phyloP scores from a whole-genome alignment of 1,139 yeast genomes.

The Pichiaceae sp. region DNA sequence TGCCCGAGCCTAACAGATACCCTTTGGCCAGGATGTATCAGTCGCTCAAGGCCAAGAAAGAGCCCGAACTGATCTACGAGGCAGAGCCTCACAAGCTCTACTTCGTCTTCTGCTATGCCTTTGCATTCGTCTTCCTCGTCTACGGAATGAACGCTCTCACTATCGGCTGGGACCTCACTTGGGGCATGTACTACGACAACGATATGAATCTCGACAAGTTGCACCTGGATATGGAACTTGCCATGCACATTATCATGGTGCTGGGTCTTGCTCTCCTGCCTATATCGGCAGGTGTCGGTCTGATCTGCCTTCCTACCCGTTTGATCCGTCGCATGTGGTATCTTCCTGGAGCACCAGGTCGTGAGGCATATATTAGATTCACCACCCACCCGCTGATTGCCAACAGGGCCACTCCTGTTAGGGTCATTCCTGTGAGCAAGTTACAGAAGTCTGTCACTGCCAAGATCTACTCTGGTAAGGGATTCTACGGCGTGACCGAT shows the following conservation, averaged over 20 bases:
- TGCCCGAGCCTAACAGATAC: slow-evolving; percentile 57
- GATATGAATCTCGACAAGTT: slow-evolving; percentile 30
- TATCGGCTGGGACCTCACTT: slow-evolving; percentile 51
- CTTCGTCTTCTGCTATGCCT: slow-evolving; percentile 60
- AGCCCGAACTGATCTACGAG: slow-evolving; percentile 73
- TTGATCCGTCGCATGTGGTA: slow-evolving; percentile 71
- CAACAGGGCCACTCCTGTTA: slow-evolving; percentile 68
- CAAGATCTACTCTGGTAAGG: slow-evolving; percentile 77
- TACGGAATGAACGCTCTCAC: slow-evolving; percentile 55
- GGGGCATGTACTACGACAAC: slow-evolving; percentile 52
- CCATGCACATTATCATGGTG: slow-evolving; percentile 28
- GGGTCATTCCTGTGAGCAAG: slow-evolving; percentile 53
- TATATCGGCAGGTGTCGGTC: slow-evolving; percentile 30
- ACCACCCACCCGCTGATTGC: slow-evolving; percentile 73
- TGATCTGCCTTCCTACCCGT: slow-evolving; percentile 53
- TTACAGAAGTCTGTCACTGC: slow-evolving; percentile 52
- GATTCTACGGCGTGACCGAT: slow-evolving; percentile 79
- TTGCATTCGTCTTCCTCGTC: slow-evolving; percentile 58
- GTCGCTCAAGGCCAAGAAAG: slow-evolving; percentile 44
- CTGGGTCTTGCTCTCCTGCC: slow-evolving; percentile 37
- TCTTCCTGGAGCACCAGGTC: slow-evolving; percentile 35
- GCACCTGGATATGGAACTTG: slow-evolving; percentile 18
- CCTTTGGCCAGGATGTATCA: slow-evolving; percentile 58
- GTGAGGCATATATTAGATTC: slow-evolving; percentile 39
- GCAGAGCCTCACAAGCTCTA: slow-evolving; percentile 77